phyloP scores from a whole-genome alignment of 352 stramenopile species.

The Blastocystis sp. region DNA sequence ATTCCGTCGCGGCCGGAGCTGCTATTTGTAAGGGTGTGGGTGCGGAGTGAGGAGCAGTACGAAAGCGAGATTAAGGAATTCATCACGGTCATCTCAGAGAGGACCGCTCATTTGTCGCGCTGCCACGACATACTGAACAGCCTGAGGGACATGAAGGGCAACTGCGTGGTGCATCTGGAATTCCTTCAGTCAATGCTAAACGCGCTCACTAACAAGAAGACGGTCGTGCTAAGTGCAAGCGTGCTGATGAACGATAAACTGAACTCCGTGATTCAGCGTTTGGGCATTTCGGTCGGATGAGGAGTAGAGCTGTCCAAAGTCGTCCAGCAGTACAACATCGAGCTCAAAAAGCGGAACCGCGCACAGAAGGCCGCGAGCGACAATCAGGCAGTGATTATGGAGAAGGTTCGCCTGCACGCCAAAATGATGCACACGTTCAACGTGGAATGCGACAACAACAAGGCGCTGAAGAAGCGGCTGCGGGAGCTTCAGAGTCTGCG shows the following conservation, averaged over 20 bases:
- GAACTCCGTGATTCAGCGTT: conserved; percentile 26
- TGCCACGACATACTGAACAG: conserved; percentile 60
- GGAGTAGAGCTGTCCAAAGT: conserved; percentile 17
- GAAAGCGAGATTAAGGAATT: conserved; percentile 51
- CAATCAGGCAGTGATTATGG: conserved; percentile 17
- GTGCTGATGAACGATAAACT: background rate
- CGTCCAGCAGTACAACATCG: conserved; percentile 49
- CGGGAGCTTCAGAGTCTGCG: conserved; percentile 41
- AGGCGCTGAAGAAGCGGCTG: conserved; percentile 50
- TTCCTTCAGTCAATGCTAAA: conserved; percentile 24
- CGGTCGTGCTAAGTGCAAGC: background rate
- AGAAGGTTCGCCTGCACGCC: conserved; percentile 42
- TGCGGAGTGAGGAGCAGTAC: conserved; percentile 1
- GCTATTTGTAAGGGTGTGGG: conserved; percentile 1
- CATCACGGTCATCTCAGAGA: conserved; percentile 44
- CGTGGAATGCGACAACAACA: conserved; percentile 49
- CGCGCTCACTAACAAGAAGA: background rate
- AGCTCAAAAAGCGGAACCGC: conserved; percentile 57
- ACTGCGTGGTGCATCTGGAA: background rate
- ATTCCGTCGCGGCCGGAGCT: conserved; percentile 52
- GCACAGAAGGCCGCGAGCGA: background rate
- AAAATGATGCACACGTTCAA: conserved; percentile 57
- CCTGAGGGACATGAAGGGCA: background rate
- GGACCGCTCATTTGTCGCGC: conserved; percentile 6
- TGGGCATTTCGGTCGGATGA: background rate